phyloP scores from a whole-genome alignment of 108 stramenopile genomes.

The Hondaea fermentalgiana region DNA sequence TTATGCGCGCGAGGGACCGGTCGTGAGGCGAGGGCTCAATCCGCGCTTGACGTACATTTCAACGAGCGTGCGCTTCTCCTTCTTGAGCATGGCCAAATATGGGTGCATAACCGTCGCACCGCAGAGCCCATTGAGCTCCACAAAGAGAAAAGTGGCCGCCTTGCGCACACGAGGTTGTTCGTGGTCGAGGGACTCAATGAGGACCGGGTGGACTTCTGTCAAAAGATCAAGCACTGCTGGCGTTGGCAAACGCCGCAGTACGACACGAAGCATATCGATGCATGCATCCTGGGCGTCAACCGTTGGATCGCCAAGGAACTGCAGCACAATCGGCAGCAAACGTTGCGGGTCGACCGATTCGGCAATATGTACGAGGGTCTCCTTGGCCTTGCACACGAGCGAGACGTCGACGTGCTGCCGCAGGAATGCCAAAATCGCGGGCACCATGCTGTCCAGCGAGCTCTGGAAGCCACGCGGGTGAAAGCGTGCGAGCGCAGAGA shows the following conservation, averaged over 20 bases:
- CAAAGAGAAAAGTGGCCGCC: background rate
- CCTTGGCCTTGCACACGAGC: background rate
- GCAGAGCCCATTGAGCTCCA: background rate
- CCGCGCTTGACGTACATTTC: background rate
- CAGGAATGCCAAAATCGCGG: background rate
- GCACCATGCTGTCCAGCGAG: background rate
- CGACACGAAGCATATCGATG: background rate
- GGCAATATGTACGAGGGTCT: background rate
- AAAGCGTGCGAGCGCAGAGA: background rate
- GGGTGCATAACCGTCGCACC: background rate
- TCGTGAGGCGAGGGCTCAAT: background rate
- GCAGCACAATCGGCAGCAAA: background rate
- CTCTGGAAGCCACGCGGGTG: background rate
- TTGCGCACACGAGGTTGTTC: background rate
- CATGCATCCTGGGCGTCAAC: background rate
- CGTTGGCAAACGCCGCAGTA: background rate
- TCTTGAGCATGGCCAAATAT: background rate
- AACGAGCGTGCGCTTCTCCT: background rate
- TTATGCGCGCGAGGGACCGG: too few species aligned
- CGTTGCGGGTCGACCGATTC: background rate
- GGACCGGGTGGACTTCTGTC: background rate
- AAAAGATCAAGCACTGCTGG: background rate
- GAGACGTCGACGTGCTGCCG: background rate
- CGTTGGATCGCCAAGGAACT: background rate
- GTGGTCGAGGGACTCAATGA: background rate